Base-by-base conservation (phyloP, 202 grass and related monocot genomes). In the Setaria italica region DNA sequence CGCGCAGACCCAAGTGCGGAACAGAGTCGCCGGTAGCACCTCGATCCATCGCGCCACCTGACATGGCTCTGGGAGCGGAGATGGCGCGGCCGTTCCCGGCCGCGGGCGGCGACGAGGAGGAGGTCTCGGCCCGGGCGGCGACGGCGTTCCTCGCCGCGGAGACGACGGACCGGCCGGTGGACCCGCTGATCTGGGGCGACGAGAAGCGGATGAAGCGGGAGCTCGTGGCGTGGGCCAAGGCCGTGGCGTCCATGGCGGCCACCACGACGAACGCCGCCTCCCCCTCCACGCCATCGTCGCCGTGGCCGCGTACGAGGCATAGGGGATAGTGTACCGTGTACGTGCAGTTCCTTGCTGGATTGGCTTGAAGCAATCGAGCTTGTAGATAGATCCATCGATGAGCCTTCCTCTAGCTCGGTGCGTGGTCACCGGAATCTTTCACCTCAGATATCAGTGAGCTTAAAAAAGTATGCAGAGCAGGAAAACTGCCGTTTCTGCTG, bases 161-260 rank as follows among this genome's bases (percentile, higher is more conserved):
- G 62, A 80, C 8, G 43, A 43, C 13, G 82, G 70, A 45, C 6
- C 16, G 6, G 43, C 48, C 64, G 3, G 57, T 97, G 70, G 90
- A 92, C 42, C 70, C 84, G 30, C 48, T 69, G 75, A 68, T 91
- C 14, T 97, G 89, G 90, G 58, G 62, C 19, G 90, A 97, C 65
- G 87, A 97, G 84, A 60, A 95, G 80, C 80, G 83, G 71, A 84
- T 97, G 91, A 95, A 93, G 87, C 85, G 79, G 72, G 91, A 95
- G 82, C 71, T 95, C 34, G 39, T 93, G 45, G 90, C 83, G 4
- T 97, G 92, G 95, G 91, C 95, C 4, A 97, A 95, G 89, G 90
- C 90, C 11, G 95, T 95, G 2, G 95, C 85, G 17, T 87, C 85
- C 80, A 90, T 91, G 72, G 48, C 3, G 51, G 80, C 85, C 35